A percentile compares a stretch with the other conserved stretches of the same genome.
Conservation (phyloP, 192 early-diverging fungal genomes). For the Funneliformis geosporum region DNA sequence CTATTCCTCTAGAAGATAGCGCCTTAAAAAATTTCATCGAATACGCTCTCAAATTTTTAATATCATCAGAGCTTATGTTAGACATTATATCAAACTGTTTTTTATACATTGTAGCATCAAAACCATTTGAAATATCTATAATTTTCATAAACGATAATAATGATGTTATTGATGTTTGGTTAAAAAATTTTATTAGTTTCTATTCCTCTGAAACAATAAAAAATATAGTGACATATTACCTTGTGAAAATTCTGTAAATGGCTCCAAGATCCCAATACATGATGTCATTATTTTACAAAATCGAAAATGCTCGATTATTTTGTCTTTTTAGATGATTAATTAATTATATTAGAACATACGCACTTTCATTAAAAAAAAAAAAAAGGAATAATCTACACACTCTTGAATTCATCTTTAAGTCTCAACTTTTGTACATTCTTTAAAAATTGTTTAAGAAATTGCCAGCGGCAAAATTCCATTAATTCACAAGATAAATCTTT, state of each 20-base stretch:
- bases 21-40: background rate
- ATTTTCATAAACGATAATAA: background rate
- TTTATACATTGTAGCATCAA: background rate
- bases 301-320: background rate
- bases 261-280: background rate
- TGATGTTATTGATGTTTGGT: too few species aligned
- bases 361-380: background rate
- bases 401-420: background rate
- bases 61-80: background rate
- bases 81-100: conserved; percentile 10
- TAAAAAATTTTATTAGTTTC: too few species aligned
- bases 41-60: background rate
- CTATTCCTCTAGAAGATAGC: background rate
- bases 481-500: background rate
- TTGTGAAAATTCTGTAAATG: background rate
- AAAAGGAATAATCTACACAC: background rate
- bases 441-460: conserved; percentile 13
- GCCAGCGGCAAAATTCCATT: background rate
- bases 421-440: background rate
- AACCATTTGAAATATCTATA: background rate
- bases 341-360: background rate
- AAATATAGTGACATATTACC: background rate
- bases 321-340: background rate
- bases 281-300: conserved; percentile 12
- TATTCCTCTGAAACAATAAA: too few species aligned